phyloP scores from a whole-genome alignment of 2,329 filamentous ascomycete species.

The Huntiella savannae region DNA sequence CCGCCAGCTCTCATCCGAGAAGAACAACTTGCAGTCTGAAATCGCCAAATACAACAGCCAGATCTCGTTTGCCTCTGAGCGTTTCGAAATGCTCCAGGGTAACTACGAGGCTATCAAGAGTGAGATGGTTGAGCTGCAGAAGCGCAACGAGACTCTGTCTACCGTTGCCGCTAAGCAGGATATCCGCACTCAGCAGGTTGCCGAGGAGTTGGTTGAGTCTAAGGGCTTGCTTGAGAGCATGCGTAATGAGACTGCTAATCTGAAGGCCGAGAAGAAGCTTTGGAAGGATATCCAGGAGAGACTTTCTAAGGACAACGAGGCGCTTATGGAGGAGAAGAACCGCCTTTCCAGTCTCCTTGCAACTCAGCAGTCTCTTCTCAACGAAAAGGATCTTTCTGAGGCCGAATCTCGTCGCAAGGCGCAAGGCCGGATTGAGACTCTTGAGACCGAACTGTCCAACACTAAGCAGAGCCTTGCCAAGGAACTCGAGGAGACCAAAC shows the following conservation, averaged over 20 bases:
- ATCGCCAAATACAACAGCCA: conserved; percentile 65
- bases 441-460: conserved; percentile 61
- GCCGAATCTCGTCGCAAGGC: conserved; percentile 64
- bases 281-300: conserved; percentile 89
- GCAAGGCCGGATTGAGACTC: conserved; percentile 54
- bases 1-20: conserved; percentile 63
- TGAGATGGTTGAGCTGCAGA: conserved; percentile 75
- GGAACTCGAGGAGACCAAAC: conserved; percentile 70
- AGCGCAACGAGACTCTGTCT: conserved; percentile 55
- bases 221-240: conserved; percentile 68
- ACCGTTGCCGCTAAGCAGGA: conserved; percentile 82
- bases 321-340: conserved; percentile 62
- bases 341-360: conserved; percentile 67
- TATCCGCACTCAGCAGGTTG: conserved; percentile 72
- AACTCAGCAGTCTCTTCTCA: conserved; percentile 73
- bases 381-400: conserved; percentile 75
- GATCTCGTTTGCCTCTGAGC: conserved; percentile 59
- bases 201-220: conserved; percentile 79
- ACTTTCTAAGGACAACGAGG: conserved; percentile 73
- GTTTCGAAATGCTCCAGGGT: conserved; percentile 73
- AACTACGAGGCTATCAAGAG: conserved; percentile 70
- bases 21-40: conserved; percentile 64
- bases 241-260: conserved; percentile 75
- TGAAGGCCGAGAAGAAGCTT: conserved; percentile 85
- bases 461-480: conserved; percentile 69